These are phyloP conservation scores for Chlorella sorokiniana DNA, from an alignment of 139 green algal genomes.

Conservation along the genomic window DNA sequence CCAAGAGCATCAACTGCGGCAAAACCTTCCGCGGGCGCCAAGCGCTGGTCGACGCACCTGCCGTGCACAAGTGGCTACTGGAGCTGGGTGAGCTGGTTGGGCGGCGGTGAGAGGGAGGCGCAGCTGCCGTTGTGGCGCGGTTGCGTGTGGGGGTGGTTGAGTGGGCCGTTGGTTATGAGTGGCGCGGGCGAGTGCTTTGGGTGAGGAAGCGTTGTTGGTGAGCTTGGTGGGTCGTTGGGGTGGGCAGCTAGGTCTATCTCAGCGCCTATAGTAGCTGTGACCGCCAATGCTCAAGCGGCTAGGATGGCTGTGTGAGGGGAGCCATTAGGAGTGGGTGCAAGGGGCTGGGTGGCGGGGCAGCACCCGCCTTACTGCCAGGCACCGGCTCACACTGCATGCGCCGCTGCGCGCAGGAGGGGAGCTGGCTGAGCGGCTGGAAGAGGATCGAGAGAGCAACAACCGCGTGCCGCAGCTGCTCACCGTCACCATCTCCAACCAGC, in stretches of 20 bases:
- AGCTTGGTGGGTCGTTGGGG: too few relatives aligned
- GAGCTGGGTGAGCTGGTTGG: slow-evolving; percentile 26
- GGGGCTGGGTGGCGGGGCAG: neutral
- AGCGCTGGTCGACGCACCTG: slow-evolving; percentile 43
- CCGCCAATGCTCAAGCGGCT: too few relatives aligned
- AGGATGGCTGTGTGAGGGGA: too few relatives aligned
- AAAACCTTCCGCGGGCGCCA: slow-evolving; percentile 79
- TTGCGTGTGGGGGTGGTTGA: neutral
- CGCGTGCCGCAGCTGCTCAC: slow-evolving; percentile 47
- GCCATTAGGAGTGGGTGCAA: too few relatives aligned
- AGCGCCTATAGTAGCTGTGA: too few relatives aligned
- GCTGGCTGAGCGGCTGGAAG: slow-evolving; percentile 69
- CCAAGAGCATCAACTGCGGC: slow-evolving; percentile 73
- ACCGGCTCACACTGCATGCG: too few relatives aligned
- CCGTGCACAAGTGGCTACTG: slow-evolving; percentile 67
- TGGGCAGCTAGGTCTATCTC: too few relatives aligned
- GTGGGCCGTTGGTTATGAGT: neutral
- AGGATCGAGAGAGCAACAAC: slow-evolving; percentile 55
- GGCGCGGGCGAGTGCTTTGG: neutral
- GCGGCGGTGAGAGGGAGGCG: neutral
- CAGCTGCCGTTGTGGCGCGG: neutral
- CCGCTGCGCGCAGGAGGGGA: slow-evolving; percentile 42
- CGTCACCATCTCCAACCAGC: neutral
- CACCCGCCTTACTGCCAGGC: too few relatives aligned
- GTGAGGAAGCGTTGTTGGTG: neutral